Percentiles rank a stretch among this genome's conserved stretches.
Evolutionary conservation across 371 early-diverging fungal genomes (phyloP).

Genomic region (Lichtheimia ramosa): DNA sequence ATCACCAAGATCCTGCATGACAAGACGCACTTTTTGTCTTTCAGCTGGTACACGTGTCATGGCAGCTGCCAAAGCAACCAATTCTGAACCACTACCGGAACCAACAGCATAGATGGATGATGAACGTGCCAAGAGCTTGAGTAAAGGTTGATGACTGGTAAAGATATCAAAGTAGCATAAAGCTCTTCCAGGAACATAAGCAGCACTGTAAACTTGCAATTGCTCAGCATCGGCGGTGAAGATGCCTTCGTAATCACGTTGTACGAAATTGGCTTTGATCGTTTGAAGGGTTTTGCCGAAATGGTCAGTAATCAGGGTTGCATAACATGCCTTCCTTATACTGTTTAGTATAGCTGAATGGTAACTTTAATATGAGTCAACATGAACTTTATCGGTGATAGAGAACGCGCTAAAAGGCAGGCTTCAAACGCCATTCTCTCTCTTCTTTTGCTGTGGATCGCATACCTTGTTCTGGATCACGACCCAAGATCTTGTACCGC

Average conservation of each 20-base stretch:
- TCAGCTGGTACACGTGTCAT: conserved; percentile 54
- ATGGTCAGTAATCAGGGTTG: conserved; percentile 58
- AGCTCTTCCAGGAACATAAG: conserved; percentile 85
- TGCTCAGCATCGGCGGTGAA: conserved; percentile 68
- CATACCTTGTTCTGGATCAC: conserved; percentile 59
- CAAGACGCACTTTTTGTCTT: conserved; percentile 46
- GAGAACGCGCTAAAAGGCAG: neutral
- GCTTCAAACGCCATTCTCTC: neutral
- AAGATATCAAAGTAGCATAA: conserved; percentile 85
- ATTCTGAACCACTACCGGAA: conserved; percentile 87
- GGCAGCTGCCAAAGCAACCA: conserved; percentile 80
- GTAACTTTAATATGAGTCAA: neutral
- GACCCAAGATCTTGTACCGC: conserved; percentile 39
- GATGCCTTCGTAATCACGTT: conserved; percentile 82
- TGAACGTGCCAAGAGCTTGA: conserved; percentile 39
- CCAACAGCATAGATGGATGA: conserved; percentile 70
- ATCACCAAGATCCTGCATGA: conserved; percentile 76
- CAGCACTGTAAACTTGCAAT: conserved; percentile 81
- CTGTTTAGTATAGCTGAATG: conserved; percentile 62
- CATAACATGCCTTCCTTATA: conserved; percentile 65
- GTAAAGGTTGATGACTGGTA: conserved; percentile 46
- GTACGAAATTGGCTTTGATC: conserved; percentile 81
- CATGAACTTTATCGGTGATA: no score
- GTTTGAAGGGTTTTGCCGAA: conserved; percentile 63
- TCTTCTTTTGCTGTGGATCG: neutral